Base-by-base conservation (phyloP, 306 rosid species). In the Trifolium dubium region DNA sequence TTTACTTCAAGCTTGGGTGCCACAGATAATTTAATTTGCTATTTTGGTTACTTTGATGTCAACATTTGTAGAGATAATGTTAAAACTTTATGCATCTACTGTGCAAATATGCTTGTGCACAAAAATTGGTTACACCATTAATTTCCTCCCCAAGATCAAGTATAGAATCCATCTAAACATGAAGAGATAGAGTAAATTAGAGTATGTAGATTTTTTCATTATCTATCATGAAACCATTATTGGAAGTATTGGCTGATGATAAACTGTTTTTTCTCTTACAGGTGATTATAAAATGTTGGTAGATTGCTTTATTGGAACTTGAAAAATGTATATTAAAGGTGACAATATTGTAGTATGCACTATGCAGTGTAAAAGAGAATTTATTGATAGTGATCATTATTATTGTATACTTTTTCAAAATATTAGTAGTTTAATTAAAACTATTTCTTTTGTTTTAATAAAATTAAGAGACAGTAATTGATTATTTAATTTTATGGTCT, bases 21-120 rank as follows among this genome's bases (percentile, higher is more conserved):
- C 28, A 10, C 13, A 63, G 51, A 56, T 81, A 78, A 56, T 70
- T 78, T 64, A 64, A 77, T 58, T 64, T 81, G 76, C 83, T 74
- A 74, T 84, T 84, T 84, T 84, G 88, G 59, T 50, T 58, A 69
- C 69, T 74, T 69, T 76, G 74, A 76, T 77, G 63, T 80, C 14
- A 54, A 53, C 56, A 50, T 65, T n/a, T 78, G 29, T 43, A 14
- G 73, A 17, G 35, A 4, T 31, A 54, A 39, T 40, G 64, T 44
- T 63, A 14, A 32, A 12, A 59, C 50, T 64, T 76, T 59, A 47
- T 74, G 32, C 2, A 64, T 72, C 47, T 1, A 9, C 49, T 50
- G 17, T 50, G 81, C 17, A 54, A 40, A 31, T 23, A 34, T 51
- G 58, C 13, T 7, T 51, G 19, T n/a, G 11, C 58, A 29, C 66